Evolutionary conservation across 1,284 basidiomycete genomes (phyloP).

Genomic region (Cerrena zonata): DNA sequence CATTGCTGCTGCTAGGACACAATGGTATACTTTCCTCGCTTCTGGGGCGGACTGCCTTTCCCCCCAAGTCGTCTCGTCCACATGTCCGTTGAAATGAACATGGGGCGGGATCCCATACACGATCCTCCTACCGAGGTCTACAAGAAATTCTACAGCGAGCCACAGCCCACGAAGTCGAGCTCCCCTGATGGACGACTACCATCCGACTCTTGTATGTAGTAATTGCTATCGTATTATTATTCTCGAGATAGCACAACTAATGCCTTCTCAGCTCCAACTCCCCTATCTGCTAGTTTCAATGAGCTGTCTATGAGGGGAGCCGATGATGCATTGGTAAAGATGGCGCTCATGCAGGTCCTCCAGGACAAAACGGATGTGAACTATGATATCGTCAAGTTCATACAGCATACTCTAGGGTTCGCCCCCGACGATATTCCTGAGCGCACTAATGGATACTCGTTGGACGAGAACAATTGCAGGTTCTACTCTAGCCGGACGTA

Average conservation of each 20-base stretch:
- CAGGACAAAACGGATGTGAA: background rate
- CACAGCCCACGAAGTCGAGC: background rate
- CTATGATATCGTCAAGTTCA: constrained; percentile 5
- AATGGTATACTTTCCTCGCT: no score
- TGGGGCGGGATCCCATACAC: no score
- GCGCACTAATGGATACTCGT: background rate
- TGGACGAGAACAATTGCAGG: background rate
- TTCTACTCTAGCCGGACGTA: background rate
- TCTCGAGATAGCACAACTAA: background rate
- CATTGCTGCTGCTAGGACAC: no score
- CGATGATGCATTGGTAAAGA: background rate
- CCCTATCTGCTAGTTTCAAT: no score
- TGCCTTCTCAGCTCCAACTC: no score
- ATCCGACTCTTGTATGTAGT: no score
- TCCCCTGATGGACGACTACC: background rate
- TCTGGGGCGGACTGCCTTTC: no score
- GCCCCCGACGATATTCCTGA: constrained; percentile 3
- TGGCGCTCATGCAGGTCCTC: background rate
- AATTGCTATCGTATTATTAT: background rate
- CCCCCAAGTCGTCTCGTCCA: no score
- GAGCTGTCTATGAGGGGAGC: no score
- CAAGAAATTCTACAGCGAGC: no score
- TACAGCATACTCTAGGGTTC: constrained; percentile 2
- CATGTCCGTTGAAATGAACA: no score
- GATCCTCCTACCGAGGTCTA: no score